These are phyloP conservation scores for Hirsutella minnesotensis DNA, from an alignment of 2,329 filamentous ascomycete species.

Conservation along the genomic window DNA sequence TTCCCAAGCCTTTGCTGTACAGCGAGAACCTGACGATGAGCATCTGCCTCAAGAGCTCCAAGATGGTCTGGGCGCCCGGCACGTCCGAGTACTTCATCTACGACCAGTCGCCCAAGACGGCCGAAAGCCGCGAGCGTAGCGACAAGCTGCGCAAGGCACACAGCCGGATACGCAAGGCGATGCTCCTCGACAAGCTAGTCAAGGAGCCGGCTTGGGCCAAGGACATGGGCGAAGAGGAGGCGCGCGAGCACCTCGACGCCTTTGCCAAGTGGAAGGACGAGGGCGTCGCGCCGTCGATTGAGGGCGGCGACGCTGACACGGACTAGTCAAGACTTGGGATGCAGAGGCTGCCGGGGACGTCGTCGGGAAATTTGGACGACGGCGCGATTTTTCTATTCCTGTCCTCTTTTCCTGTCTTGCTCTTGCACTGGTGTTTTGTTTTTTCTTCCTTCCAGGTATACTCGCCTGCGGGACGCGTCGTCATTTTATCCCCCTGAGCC, in stretches of 20 bases:
- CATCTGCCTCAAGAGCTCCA: conserved; percentile 67
- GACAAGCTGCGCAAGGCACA: conserved; percentile 40
- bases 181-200: conserved; percentile 68
- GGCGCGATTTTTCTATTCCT: too few relatives aligned
- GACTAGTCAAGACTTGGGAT: neutral
- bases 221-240: conserved; percentile 65
- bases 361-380: too few relatives aligned
- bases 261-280: conserved; percentile 43
- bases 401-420: too few relatives aligned
- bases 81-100: conserved; percentile 63
- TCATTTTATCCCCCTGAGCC: too few relatives aligned
- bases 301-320: conserved; percentile 1
- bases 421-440: neutral
- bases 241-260: conserved; percentile 61
- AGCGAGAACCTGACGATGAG: conserved; percentile 59
- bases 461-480: too few relatives aligned
- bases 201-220: conserved; percentile 72
- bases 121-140: conserved; percentile 47
- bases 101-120: conserved; percentile 54
- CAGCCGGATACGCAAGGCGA: conserved; percentile 53
- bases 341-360: too few relatives aligned
- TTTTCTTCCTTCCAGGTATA: neutral
- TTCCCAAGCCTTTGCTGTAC: conserved; percentile 48
- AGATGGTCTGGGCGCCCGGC: conserved; percentile 63
- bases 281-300: conserved; percentile 22